Conservation (phyloP, 1,284 basidiomycete genomes). For the Ustilago loliicola region DNA sequence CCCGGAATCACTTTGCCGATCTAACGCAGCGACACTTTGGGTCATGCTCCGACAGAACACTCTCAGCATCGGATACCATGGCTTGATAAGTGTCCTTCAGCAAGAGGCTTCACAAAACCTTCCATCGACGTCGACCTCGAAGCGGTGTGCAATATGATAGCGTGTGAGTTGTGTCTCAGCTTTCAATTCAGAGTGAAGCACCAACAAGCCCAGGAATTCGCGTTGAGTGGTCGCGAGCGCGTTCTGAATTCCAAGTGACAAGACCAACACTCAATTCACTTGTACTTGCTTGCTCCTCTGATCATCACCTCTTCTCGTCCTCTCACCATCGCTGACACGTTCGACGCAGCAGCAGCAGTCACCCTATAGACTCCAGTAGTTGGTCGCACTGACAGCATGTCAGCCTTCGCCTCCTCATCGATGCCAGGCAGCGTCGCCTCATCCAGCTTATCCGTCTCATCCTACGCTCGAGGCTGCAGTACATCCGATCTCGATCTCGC, state of each 20-base stretch:
- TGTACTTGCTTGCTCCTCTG: neutral
- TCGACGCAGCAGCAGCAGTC: neutral
- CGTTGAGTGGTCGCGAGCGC: conserved; percentile 37
- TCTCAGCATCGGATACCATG: too few relatives aligned
- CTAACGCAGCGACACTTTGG: neutral
- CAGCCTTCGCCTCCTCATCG: conserved; percentile 20
- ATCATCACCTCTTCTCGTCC: conserved; percentile 2
- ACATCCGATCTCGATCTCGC: conserved; percentile 49
- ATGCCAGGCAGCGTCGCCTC: conserved; percentile 20
- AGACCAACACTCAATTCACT: conserved; percentile 35
- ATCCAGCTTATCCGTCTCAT: conserved; percentile 22
- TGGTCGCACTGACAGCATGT: conserved; percentile 11
- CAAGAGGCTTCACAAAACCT: too few relatives aligned
- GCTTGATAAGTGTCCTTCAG: too few relatives aligned
- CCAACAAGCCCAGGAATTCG: too few relatives aligned
- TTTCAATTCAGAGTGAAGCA: neutral
- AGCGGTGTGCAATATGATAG: too few relatives aligned
- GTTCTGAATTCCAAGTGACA: conserved; percentile 4
- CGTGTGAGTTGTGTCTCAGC: too few relatives aligned
- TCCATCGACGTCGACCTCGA: too few relatives aligned
- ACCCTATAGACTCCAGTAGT: neutral
- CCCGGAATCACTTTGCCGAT: neutral
- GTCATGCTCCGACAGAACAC: too few relatives aligned
- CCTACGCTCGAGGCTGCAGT: conserved; percentile 22
- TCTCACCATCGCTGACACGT: neutral